These are phyloP conservation scores for Solioccasus polychromus DNA, from an alignment of 768 basidiomycete genomes.

Conservation along the genomic window DNA sequence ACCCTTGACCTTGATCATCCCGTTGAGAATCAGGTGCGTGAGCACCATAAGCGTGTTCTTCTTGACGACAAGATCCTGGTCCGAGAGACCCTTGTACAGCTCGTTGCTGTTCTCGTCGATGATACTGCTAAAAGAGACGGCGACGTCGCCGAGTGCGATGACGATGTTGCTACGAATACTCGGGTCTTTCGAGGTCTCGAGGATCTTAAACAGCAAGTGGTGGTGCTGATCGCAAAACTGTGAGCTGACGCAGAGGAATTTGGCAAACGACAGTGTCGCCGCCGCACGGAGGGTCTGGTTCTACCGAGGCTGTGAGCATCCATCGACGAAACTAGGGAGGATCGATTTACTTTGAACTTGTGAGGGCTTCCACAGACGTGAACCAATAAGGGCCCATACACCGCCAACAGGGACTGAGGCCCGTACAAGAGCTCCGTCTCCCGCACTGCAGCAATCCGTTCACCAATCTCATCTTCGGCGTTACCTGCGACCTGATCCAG, in stretches of 20 bases:
- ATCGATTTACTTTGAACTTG: conserved; percentile 70
- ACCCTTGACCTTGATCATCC: conserved; percentile 99
- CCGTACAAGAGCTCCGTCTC: conserved; percentile 90
- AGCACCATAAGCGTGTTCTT: conserved; percentile 99
- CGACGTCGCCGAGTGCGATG: conserved; percentile 96
- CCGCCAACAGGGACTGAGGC: conserved; percentile 69
- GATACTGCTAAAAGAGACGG: conserved; percentile 96
- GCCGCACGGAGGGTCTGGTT: conserved; percentile 83
- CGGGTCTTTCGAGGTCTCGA: conserved; percentile 87
- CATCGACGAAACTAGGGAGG: neutral
- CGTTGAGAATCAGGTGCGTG: conserved; percentile 94
- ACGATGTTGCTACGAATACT: conserved; percentile 94
- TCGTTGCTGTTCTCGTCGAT: conserved; percentile 97
- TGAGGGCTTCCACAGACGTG: conserved; percentile 89
- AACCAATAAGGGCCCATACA: conserved; percentile 89
- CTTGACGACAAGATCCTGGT: conserved; percentile 86
- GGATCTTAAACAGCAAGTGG: conserved; percentile 85
- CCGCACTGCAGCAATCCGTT: conserved; percentile 77
- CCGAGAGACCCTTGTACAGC: conserved; percentile 90
- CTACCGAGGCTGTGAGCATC: conserved; percentile 40
- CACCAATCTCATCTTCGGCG: conserved; percentile 97
- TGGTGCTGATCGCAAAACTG: conserved; percentile 92
- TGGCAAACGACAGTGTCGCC: conserved; percentile 86
- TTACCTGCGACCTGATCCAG: conserved; percentile 97
- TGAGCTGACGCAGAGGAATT: conserved; percentile 93